Evolutionary conservation across 2,329 filamentous ascomycete species (phyloP), one percentile per base, ranked within the genome.

Genomic region (Pezicula radicicola): DNA sequence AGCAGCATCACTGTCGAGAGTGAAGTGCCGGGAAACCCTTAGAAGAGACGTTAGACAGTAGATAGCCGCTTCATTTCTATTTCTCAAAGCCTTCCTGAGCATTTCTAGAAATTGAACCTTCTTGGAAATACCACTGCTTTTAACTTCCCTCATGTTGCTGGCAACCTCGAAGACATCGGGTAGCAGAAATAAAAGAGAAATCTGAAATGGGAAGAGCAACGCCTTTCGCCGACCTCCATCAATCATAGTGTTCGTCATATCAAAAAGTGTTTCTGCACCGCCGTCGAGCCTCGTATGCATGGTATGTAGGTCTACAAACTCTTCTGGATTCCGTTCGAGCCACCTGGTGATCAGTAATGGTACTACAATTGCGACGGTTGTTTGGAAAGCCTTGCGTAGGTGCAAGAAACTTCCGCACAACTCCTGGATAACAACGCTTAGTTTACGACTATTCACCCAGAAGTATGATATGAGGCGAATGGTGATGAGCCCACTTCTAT

Each of bases 121-220:
- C 68, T 88, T 88, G 15, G 78, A 74, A 66, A 87, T 80, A 59
- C 79, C 77, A 50, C 76, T 75, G 58, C 78, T 80, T 64, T 85
- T 87, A 28, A 77, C 77, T 56, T 87, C 83, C 52, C 83, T 76
- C 64, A 88, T 73, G 65, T 85, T 85, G 66, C 83, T 85, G 25
- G 84, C 84, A 33, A 87, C 82, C 66, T 87, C 83, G 57, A 88
- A 88, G 6, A 88, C 81, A 58, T 88, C 85, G 4, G 85, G 85
- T 8, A 87, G 70, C 8, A 88, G 72, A 53, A 88, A 78, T 9
- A 88, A 68, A 4, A 88, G 69, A 12, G 79, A 76, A 2, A 77
- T 83, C 63, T 88, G 85, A 48, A 88, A 72, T 15, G 84, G 83
- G 59, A 79, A 84, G 18, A 87, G 70, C 30, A 81, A 69, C 3